Evolutionary conservation across 371 early-diverging fungal genomes (phyloP), one percentile per base, ranked within the genome.

Genomic region (Apophysomyces trapeziformis): DNA sequence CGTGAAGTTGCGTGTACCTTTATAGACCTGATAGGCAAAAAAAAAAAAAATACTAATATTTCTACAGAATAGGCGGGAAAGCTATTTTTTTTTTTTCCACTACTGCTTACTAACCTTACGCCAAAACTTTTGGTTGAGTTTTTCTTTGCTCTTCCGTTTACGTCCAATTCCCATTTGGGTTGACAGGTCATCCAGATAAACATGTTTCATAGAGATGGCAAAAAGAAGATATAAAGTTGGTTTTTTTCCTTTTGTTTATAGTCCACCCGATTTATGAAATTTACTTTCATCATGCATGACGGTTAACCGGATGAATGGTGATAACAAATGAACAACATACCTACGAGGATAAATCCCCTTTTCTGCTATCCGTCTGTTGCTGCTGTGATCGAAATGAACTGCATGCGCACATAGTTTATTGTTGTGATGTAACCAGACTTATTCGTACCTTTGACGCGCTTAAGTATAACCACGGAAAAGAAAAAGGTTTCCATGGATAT

Each of bases 31-130:
- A 26, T 26, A 26, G 32, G 32, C 32, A 1, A 1, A 26, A 26
- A 26, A 26, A 26, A 1, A 26, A 26, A 26, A 26, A 26, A 2
- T 26, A 26, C 32, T 26, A 2, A 26, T 26, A 26, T 26, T 26
- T 26, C 18, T 50, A 50, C 35, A 32, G 54, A 50, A 50, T 50
- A 26, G 41, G 54, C 54, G 54, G 54, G 54, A 50, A 50, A 6
- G 21, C n/a, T 50, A 21, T 50, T 50, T 50, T 26, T 26, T 26
- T 26, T 50, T 50, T 35, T 50, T 16, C 54, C 21, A 50, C 54
- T 50, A 50, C 54, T 50, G 54, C 54, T 50, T 50, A 50, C 54
- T 50, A 50, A 50, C 54, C 54, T 50, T 50, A 50, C 54, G 54
- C 21, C 16, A n/a, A 45, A 13, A 45, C 13, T 26, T 1, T 1